Conservation (phyloP, 257 asterid genomes). For the Solanum corneliomulleri region DNA sequence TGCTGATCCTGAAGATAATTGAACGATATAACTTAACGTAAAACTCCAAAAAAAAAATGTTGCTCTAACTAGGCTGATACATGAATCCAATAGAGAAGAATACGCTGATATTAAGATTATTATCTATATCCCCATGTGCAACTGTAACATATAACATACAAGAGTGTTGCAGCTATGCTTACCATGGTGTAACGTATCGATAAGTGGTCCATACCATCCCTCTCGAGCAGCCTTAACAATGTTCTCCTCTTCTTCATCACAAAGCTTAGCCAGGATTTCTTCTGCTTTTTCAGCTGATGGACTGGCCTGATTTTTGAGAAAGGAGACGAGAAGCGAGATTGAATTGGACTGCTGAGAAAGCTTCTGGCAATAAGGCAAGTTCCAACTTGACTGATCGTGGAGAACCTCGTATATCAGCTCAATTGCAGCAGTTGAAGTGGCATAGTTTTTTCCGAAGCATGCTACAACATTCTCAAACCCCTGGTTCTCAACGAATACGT, state of each 20-base stretch:
- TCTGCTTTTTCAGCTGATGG: conserved; percentile 15
- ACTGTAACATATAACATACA: neutral
- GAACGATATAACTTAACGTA: neutral
- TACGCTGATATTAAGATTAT: neutral
- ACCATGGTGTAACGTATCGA: conserved; percentile 36
- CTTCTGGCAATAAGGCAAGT: conserved; percentile 19
- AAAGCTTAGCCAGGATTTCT: conserved; percentile 34
- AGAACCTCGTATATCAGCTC: conserved; percentile 43
- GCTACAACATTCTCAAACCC: conserved; percentile 29
- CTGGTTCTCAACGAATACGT: conserved; percentile 27
- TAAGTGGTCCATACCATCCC: conserved; percentile 42
- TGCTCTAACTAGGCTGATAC: neutral
- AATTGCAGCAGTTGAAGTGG: conserved; percentile 25
- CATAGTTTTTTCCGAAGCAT: conserved; percentile 17
- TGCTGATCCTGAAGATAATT: conserved; percentile 24
- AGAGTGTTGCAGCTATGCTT: neutral
- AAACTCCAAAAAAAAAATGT: neutral
- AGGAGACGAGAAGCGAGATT: conserved; percentile 25
- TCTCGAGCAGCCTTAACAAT: conserved; percentile 36
- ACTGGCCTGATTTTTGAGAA: conserved; percentile 7
- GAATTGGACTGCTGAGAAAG: conserved; percentile 25
- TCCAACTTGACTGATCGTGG: conserved; percentile 39
- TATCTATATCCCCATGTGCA: neutral
- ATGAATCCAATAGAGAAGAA: neutral
- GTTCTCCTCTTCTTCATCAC: conserved; percentile 37